Percentiles rank a stretch among this genome's conserved stretches.
phyloP scores from a whole-genome alignment of 2,329 filamentous ascomycete species.

The Fusarium denticulatum region DNA sequence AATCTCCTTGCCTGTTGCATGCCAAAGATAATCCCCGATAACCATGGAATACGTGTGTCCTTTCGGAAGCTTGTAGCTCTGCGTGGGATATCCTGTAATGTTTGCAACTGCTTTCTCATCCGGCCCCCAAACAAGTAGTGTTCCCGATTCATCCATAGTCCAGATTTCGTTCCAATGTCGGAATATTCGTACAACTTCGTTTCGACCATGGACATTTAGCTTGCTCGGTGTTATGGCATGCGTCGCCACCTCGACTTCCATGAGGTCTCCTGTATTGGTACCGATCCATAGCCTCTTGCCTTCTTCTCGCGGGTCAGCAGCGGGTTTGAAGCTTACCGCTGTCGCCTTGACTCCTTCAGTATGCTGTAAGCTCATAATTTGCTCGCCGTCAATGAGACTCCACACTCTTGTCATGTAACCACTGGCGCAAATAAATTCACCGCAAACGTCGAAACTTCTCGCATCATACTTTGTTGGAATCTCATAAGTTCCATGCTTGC shows the following conservation, averaged over 20 bases:
- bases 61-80: conserved; percentile 80
- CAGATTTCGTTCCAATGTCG: conserved; percentile 90
- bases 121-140: conserved; percentile 86
- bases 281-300: conserved; percentile 88
- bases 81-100: conserved; percentile 74
- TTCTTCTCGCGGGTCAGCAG: conserved; percentile 79
- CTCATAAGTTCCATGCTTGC: conserved; percentile 76
- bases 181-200: conserved; percentile 85
- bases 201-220: conserved; percentile 76
- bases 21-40: conserved; percentile 86
- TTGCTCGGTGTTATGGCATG: conserved; percentile 77
- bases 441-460: conserved; percentile 86
- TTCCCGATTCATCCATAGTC: conserved; percentile 91
- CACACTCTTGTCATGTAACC: conserved; percentile 89
- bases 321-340: conserved; percentile 86
- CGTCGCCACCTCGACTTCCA: conserved; percentile 84
- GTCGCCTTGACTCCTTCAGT: conserved; percentile 86
- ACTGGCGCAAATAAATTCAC: conserved; percentile 85
- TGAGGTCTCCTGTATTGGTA: conserved; percentile 85
- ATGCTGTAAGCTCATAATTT: conserved; percentile 82
- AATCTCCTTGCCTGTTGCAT: conserved; percentile 87
- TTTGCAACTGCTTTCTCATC: conserved; percentile 77
- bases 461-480: conserved; percentile 89
- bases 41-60: conserved; percentile 91
- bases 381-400: conserved; percentile 84